Evolutionary conservation across 345 rosid genomes (phyloP), one percentile per base, ranked within the genome.

Genomic region (Toxicodendron radicans): DNA sequence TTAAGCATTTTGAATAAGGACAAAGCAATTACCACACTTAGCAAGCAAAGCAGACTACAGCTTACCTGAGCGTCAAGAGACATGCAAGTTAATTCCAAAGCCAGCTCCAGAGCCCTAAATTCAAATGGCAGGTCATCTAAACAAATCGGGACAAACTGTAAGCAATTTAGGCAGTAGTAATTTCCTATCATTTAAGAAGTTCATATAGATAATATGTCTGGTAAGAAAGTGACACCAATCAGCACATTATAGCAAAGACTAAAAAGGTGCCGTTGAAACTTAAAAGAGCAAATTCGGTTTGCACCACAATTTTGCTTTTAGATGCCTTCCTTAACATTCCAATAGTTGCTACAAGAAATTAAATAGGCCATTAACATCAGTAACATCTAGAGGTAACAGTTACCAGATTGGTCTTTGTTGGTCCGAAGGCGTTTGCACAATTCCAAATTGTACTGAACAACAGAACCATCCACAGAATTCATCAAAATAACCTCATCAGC

Each of bases 101-200:
- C 97, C 83, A 95, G 72, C 81, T 95, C 99, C 78, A 95, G 83
- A 32, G 99, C 96, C 82, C 85, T 90, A 78, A 95, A 92, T 68
- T 95, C 98, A 82, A 95, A 95, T 24, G 98, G 99, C 73, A 95
- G 84, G 85, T 95, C 97, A 87, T 95, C 99, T 95, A 72, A 84
- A 76, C 73, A 83, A 75, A 60, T 46, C 72, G 77, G 68, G 57
- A 79, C 46, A 57, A 51, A n/a, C 41, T 2, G 30, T 77, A 13
- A 85, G 84, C 75, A 79, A 68, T 23, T 64, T 63, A 71, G 10
- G 48, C 48, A 65, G 64, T 60, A 63, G 38, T 33, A 70, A 13
- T 49, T 59, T 43, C 24, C 66, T 62, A 24, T 46, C 66, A 45
- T 17, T 51, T 41, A 48, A 73, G 58, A 71, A 62, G 33, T 65